These are phyloP conservation scores for Trichoderma asperelloides DNA, from an alignment of 495 filamentous ascomycete species.

Conservation along the genomic window DNA sequence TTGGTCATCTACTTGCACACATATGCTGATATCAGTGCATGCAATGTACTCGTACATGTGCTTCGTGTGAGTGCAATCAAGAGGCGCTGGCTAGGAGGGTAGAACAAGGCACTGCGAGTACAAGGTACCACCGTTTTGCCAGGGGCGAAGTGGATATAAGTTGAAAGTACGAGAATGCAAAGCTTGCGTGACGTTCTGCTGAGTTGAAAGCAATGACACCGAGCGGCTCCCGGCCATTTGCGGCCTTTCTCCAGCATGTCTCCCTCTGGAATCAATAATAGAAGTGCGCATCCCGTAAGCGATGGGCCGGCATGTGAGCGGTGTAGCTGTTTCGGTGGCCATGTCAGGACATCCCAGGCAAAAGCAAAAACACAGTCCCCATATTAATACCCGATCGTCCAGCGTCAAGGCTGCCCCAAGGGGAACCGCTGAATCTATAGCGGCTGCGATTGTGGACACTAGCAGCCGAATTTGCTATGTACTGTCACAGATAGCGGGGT, in stretches of 20 bases:
- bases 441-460: slow-evolving; percentile 2
- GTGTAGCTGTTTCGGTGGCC: background rate
- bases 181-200: background rate
- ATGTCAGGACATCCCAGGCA: background rate
- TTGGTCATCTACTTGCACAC: background rate
- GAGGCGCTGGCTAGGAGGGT: too few species aligned
- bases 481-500: background rate
- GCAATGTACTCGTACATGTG: too few species aligned
- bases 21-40: too few species aligned
- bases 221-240: background rate
- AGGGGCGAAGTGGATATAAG: too few species aligned
- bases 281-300: background rate
- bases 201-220: background rate
- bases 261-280: background rate
- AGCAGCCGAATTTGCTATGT: background rate
- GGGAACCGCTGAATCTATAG: slow-evolving; percentile 8
- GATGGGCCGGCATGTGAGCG: background rate
- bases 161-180: background rate
- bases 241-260: background rate
- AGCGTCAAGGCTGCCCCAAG: slow-evolving; percentile 6
- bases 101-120: too few species aligned
- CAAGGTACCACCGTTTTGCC: too few species aligned
- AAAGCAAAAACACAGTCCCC: background rate
- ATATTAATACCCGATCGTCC: slow-evolving; percentile 7
- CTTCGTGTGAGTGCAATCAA: too few species aligned